A percentile compares a stretch with the other conserved stretches of the same genome.
Evolutionary conservation across 768 basidiomycete genomes (phyloP).

Genomic region (Lactifluus subvellereus): DNA sequence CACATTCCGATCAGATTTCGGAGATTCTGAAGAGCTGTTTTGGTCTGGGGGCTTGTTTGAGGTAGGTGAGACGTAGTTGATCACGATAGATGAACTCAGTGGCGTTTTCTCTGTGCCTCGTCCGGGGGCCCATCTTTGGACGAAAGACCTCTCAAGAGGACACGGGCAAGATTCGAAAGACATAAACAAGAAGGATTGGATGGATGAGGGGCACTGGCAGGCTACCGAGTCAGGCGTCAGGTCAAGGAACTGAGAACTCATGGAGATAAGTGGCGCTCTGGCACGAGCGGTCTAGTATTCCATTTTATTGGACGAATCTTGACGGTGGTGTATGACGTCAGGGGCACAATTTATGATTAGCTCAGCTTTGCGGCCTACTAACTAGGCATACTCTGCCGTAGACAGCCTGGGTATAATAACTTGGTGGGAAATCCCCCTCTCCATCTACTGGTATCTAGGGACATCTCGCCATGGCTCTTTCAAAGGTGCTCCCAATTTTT

Average conservation of each 20-base stretch:
- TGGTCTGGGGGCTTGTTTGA: background rate
- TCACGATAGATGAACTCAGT: background rate
- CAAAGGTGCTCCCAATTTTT: constrained; percentile 10
- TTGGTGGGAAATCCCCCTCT: background rate
- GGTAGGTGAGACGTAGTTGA: background rate
- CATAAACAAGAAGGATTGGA: background rate
- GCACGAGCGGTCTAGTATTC: too few species aligned
- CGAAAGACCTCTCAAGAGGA: background rate
- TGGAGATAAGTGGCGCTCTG: too few species aligned
- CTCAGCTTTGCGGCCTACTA: too few species aligned
- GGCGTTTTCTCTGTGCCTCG: background rate
- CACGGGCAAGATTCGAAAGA: background rate
- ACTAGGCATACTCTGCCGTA: too few species aligned
- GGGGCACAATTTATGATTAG: too few species aligned
- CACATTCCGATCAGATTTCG: background rate
- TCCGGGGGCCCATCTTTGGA: background rate
- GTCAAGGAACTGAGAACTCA: too few species aligned
- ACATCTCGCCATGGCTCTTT: constrained; percentile 20
- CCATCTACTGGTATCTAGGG: background rate
- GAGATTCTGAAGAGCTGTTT: background rate
- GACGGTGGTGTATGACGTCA: too few species aligned
- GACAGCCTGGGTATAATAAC: too few species aligned
- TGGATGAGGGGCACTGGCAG: too few species aligned
- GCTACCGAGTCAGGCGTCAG: too few species aligned
- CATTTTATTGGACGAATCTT: too few species aligned